phyloP scores from a whole-genome alignment of 345 rosid genomes.

The Gossypium anomalum region DNA sequence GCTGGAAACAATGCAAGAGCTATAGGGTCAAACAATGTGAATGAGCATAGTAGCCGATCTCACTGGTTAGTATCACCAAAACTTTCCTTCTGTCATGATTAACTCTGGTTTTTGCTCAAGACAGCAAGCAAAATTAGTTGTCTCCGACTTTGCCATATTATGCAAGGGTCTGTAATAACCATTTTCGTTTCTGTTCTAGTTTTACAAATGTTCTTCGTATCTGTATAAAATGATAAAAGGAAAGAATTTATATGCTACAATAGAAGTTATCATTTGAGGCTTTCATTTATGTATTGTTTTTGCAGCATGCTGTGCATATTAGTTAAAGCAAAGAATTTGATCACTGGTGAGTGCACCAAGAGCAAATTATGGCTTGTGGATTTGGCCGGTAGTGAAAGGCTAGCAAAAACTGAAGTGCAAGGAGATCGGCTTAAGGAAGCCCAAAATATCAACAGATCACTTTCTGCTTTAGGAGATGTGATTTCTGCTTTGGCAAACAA shows the following conservation, averaged over 20 bases:
- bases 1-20: slow-evolving; percentile 47
- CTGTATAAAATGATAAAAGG: slow-evolving; percentile 9
- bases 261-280: neutral
- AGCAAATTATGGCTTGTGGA: slow-evolving; percentile 50
- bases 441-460: slow-evolving; percentile 42
- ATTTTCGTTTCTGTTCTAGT: neutral
- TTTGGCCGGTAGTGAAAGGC: slow-evolving; percentile 51
- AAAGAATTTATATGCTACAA: neutral
- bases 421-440: slow-evolving; percentile 49
- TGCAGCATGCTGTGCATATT: slow-evolving; percentile 42
- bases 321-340: slow-evolving; percentile 45
- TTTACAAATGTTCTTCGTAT: neutral
- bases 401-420: slow-evolving; percentile 37
- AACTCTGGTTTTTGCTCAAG: neutral
- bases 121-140: neutral
- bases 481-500: slow-evolving; percentile 39
- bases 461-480: slow-evolving; percentile 46
- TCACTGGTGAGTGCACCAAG: slow-evolving; percentile 42
- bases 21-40: slow-evolving; percentile 49
- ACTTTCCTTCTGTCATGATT: slow-evolving; percentile 5
- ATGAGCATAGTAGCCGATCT: slow-evolving; percentile 52
- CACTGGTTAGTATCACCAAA: slow-evolving; percentile 31
- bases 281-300: neutral
- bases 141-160: neutral
- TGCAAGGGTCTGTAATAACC: neutral